Base-by-base conservation (phyloP, 2,329 filamentous ascomycete species). In the Curvularia verruculosa region DNA sequence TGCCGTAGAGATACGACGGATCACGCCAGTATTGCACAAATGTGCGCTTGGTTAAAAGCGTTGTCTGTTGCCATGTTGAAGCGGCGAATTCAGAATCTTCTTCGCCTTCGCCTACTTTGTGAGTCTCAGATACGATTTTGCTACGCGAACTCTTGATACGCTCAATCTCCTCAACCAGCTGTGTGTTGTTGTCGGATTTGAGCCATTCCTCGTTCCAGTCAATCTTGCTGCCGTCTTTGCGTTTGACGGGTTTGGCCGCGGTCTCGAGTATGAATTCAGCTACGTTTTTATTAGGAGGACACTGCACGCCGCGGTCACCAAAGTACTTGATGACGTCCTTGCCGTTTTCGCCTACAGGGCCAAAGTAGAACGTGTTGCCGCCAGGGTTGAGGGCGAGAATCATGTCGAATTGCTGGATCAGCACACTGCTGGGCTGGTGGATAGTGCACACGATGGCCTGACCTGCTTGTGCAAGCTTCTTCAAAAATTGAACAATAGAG, bases 131-230 rank as follows among this genome's bases (percentile, higher is more conserved):
- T 58, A 81, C 80, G 0, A 81, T 63, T 65, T 83, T 78, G 69
- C 80, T 82, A 52, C 88, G 84, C 44, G 85, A 82, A 1, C 79
- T 72, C 61, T 87, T 85, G 52, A 92, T 84, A 1, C 80, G 79
- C 39, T 87, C 80, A 54, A 93, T 92, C 65, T 92, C 88, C 10
- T 84, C 76, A 5, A 87, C 74, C 18, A 91, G 78, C 1, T 77
- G 73, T 31, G 81, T 78, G 58, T 85, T 85, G 67, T 92, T 82
- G 10, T 84, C 77, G 0, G 88, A 91, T 43, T 83, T 83, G 24
- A 79, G 78, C 90, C 90, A 93, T 69, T 91, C 88, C 34, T 90
- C 84, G 68, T 89, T 88, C 90, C 90, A 93, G 69, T 92, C 83
- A 41, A 90, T 77, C 29, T 76, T 78, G 52, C 79, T 84, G 37